Base-by-base conservation (phyloP, 2,329 filamentous ascomycete genomes). In the Juglanconis oblonga region DNA sequence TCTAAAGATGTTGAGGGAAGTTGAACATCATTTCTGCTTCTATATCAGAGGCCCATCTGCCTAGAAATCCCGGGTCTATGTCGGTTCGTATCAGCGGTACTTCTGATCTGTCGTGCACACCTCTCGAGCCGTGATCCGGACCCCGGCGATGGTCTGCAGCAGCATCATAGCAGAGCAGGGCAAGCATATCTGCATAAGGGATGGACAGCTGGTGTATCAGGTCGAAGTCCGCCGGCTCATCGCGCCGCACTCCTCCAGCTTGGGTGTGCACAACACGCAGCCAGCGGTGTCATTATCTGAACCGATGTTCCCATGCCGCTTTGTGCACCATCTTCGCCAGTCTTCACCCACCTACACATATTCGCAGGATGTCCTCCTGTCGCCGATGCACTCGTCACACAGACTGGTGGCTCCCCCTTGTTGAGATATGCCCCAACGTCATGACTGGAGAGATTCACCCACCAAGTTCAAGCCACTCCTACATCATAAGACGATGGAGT, bases 11-110 rank as follows among this genome's bases (percentile, higher is more conserved):
- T 38, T 11, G 17, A 40, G 45, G 42, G 5, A 36, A n/a, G 17
- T 42, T 51, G 55, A 36, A 36, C 24, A 62, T 62, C 55, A 52
- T 47, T 62, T 59, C 55, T 58, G 35, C 32, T 55, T 62, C 51
- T 13, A 58, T 48, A 33, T n/a, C 52, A 38, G 32, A 48, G 38
- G 44, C 31, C 33, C 24, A n/a, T 17, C 42, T 44, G 40, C 32
- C 5, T 32, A 40, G 47, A 35, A 29, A 31, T 38, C 33, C 17
- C 11, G 45, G 38, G 31, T 33, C 6, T 29, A 40, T 56, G 45
- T 40, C 35, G 33, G 45, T 31, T 35, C 17, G 24, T 40, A 13
- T n/a, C 11, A 11, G n/a, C 5, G 54, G 13, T 38, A 11, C 48
- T 36, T 17, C 3, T 59, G 52, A 61, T 32, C 33, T 36, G 55